Percentiles rank a stretch among this genome's conserved stretches.
Evolutionary conservation across 192 early-diverging fungal species (phyloP).

Genomic region (Coemansia sp.): DNA sequence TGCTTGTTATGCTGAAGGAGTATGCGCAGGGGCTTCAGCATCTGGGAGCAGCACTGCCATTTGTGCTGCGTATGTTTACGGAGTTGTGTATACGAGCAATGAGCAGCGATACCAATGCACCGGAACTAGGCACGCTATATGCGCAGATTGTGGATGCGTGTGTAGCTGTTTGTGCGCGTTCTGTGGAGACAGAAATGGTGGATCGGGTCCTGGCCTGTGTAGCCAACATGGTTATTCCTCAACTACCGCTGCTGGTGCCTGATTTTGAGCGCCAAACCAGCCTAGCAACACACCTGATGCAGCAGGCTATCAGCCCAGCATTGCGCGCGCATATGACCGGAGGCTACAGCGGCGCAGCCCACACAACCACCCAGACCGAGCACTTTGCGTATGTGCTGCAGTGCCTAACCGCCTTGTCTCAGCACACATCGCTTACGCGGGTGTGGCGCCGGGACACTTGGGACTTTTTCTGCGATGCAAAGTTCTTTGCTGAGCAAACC

Average conservation of each 20-base stretch:
- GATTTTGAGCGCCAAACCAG: constrained; percentile 72
- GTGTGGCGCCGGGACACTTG: constrained; percentile 52
- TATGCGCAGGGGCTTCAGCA: constrained; percentile 27
- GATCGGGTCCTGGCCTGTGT: constrained; percentile 55
- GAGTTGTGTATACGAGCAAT: constrained; percentile 38
- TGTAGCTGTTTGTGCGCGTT: constrained; percentile 69
- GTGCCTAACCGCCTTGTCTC: constrained; percentile 33
- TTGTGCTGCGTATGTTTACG: constrained; percentile 47
- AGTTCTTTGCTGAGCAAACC: constrained; percentile 45
- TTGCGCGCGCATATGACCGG: constrained; percentile 61
- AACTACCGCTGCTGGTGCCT: constrained; percentile 62
- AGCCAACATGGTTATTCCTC: constrained; percentile 59
- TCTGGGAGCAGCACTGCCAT: constrained; percentile 34
- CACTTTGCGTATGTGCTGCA: constrained; percentile 38
- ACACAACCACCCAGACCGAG: constrained; percentile 29
- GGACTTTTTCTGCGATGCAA: constrained; percentile 49
- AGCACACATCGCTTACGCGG: constrained; percentile 38
- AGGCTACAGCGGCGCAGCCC: constrained; percentile 41
- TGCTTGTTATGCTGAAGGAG: constrained; percentile 36
- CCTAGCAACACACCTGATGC: constrained; percentile 69
- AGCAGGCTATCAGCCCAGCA: constrained; percentile 73
- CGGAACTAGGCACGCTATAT: constrained; percentile 31
- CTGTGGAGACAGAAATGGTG: constrained; percentile 67
- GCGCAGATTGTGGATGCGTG: constrained; percentile 66
- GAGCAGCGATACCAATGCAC: constrained; percentile 14